These are phyloP conservation scores for Cercospora beticola DNA, from an alignment of 2,329 filamentous ascomycete genomes.

Conservation along the genomic window DNA sequence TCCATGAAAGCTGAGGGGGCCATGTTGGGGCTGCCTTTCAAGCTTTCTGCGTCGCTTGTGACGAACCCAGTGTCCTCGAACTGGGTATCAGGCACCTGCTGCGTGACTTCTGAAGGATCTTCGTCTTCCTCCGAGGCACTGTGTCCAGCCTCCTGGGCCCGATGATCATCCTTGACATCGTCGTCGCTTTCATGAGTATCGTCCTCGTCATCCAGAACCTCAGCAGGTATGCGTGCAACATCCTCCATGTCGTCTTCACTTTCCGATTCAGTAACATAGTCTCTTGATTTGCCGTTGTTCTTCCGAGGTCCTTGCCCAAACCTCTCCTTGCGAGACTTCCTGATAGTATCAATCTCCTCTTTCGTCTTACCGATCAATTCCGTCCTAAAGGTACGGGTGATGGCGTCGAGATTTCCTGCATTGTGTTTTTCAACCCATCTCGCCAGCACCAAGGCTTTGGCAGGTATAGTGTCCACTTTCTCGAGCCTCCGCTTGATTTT, in stretches of 20 bases:
- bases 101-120: neutral
- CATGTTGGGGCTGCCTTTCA: constrained; percentile 9
- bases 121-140: constrained; percentile 6
- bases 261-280: constrained; percentile 16
- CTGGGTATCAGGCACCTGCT: constrained; percentile 11
- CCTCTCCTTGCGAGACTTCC: constrained; percentile 17
- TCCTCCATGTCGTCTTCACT: constrained; percentile 8
- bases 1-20: constrained; percentile 4
- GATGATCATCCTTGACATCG: neutral
- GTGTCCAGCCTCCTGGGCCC: neutral
- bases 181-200: neutral
- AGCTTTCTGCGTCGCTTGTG: constrained; percentile 6
- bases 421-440: constrained; percentile 22
- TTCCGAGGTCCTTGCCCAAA: neutral
- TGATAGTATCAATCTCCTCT: constrained; percentile 21
- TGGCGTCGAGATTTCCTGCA: constrained; percentile 11
- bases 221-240: neutral
- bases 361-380: constrained; percentile 24
- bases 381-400: constrained; percentile 21
- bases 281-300: constrained; percentile 7
- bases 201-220: neutral
- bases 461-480: constrained; percentile 20
- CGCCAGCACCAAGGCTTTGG: constrained; percentile 23
- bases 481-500: constrained; percentile 24
- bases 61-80: neutral